These are phyloP conservation scores for Ogataea degrootiae DNA, from an alignment of 805 yeast species.

Conservation along the genomic window DNA sequence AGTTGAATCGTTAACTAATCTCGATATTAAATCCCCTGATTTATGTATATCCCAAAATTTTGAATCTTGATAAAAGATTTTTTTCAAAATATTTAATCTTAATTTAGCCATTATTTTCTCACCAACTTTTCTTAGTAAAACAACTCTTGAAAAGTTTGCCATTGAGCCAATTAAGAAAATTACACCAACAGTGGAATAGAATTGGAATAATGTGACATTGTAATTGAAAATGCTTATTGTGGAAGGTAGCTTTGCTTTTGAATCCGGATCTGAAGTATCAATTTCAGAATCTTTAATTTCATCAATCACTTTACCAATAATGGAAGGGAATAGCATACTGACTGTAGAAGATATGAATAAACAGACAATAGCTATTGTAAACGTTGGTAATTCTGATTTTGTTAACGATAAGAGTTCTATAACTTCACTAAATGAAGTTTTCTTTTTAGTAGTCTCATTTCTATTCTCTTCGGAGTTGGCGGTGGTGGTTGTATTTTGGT, in stretches of 20 bases:
- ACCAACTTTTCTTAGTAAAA: conserved; percentile 71
- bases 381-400: conserved; percentile 49
- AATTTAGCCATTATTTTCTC: conserved; percentile 83
- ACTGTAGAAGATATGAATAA: conserved; percentile 71
- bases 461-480: not conserved
- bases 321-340: conserved; percentile 73
- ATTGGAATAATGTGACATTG: conserved; percentile 60
- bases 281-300: conserved; percentile 40
- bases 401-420: conserved; percentile 50
- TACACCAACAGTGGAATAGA: conserved; percentile 55
- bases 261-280: conserved; percentile 12
- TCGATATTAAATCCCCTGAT: conserved; percentile 87
- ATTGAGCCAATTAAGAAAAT: conserved; percentile 69
- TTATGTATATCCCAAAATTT: conserved; percentile 85
- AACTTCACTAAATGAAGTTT: conserved; percentile 34
- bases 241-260: not conserved
- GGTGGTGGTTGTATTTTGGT: not conserved
- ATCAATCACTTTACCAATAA: conserved; percentile 85
- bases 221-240: conserved; percentile 28
- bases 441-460: conserved; percentile 8
- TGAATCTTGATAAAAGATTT: conserved; percentile 79
- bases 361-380: conserved; percentile 57
- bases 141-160: conserved; percentile 79
- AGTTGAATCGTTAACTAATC: conserved; percentile 84
- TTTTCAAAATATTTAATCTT: conserved; percentile 70